Percentiles rank a stretch among this genome's conserved stretches.
Evolutionary conservation across 1,284 basidiomycete species (phyloP).

Genomic region (Kalmanozyma brasiliensis): DNA sequence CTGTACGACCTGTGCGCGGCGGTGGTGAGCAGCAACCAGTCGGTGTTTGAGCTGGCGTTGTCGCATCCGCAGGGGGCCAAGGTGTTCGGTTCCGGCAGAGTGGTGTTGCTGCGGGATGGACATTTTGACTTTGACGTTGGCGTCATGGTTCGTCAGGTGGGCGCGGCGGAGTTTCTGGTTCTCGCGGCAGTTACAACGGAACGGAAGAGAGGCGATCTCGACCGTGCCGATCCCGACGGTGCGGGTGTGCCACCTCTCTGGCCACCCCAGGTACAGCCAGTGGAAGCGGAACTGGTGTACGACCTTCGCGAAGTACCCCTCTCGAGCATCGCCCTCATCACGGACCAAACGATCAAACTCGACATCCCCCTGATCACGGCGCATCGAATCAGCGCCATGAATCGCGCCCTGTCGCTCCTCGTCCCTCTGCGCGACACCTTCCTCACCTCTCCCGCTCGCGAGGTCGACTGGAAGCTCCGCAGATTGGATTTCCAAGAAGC

Average conservation of each 20-base stretch:
- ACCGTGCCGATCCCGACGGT: constrained; percentile 5
- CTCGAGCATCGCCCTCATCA: constrained; percentile 82
- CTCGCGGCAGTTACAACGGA: constrained; percentile 75
- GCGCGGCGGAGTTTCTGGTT: constrained; percentile 75
- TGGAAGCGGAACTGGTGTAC: constrained; percentile 71
- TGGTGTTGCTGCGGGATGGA: constrained; percentile 82
- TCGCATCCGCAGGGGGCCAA: constrained; percentile 77
- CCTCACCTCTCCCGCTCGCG: constrained; percentile 16
- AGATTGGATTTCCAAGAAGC: constrained; percentile 92
- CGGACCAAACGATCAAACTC: constrained; percentile 76
- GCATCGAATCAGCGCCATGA: constrained; percentile 76
- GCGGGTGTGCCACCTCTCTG: constrained; percentile 25
- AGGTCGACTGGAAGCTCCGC: constrained; percentile 82
- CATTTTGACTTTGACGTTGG: constrained; percentile 78
- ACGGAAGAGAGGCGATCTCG: constrained; percentile 71
- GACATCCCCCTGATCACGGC: constrained; percentile 47
- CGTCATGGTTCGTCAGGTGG: constrained; percentile 80
- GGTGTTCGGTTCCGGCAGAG: constrained; percentile 78
- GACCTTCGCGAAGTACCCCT: constrained; percentile 78
- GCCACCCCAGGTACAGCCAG: constrained; percentile 22
- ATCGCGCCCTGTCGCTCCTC: constrained; percentile 46
- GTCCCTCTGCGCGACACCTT: constrained; percentile 19
- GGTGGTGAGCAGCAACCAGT: constrained; percentile 77
- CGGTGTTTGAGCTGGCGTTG: constrained; percentile 76
- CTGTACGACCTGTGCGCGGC: constrained; percentile 82